phyloP scores from a whole-genome alignment of 441 rosid species.

The Breynia disticha region DNA sequence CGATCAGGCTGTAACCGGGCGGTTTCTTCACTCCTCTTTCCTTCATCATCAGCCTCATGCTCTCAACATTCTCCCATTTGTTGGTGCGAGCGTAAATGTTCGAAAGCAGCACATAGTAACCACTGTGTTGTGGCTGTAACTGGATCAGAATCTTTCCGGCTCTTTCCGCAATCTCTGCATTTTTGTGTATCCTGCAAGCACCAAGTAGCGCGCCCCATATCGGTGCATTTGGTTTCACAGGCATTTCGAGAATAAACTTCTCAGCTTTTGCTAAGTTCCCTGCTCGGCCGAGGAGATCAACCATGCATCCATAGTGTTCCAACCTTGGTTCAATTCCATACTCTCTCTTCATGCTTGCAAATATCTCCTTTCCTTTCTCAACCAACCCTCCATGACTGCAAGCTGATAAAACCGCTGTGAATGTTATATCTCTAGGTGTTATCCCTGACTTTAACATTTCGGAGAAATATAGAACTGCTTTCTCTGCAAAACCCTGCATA shows the following conservation, averaged over 20 bases:
- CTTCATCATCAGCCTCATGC: slow-evolving; percentile 60
- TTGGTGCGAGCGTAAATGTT: slow-evolving; percentile 42
- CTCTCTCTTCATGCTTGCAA: slow-evolving; percentile 34
- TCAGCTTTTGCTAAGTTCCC: slow-evolving; percentile 57
- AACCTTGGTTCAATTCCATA: slow-evolving; percentile 40
- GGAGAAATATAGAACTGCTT: slow-evolving; percentile 36
- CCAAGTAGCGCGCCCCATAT: slow-evolving; percentile 66
- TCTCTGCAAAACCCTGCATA: slow-evolving; percentile 43
- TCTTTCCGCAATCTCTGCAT: slow-evolving; percentile 53
- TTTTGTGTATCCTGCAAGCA: slow-evolving; percentile 61
- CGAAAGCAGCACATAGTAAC: slow-evolving; percentile 66
- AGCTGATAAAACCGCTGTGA: slow-evolving; percentile 55
- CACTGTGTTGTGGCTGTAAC: slow-evolving; percentile 57
- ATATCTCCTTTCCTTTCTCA: slow-evolving; percentile 43
- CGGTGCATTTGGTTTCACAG: slow-evolving; percentile 51
- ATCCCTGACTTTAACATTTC: slow-evolving; percentile 40
- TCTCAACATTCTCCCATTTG: slow-evolving; percentile 36
- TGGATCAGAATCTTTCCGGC: slow-evolving; percentile 42
- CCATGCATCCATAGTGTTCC: slow-evolving; percentile 73
- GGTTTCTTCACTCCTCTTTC: slow-evolving; percentile 47
- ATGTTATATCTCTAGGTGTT: slow-evolving; percentile 44
- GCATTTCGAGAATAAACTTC: slow-evolving; percentile 49
- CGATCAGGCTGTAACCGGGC: slow-evolving; percentile 64
- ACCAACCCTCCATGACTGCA: slow-evolving; percentile 68
- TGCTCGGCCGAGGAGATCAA: slow-evolving; percentile 67